A percentile compares a stretch with the other conserved stretches of the same genome.
Conservation (phyloP, 768 basidiomycete genomes). For the Rhodotorula diobovata region DNA sequence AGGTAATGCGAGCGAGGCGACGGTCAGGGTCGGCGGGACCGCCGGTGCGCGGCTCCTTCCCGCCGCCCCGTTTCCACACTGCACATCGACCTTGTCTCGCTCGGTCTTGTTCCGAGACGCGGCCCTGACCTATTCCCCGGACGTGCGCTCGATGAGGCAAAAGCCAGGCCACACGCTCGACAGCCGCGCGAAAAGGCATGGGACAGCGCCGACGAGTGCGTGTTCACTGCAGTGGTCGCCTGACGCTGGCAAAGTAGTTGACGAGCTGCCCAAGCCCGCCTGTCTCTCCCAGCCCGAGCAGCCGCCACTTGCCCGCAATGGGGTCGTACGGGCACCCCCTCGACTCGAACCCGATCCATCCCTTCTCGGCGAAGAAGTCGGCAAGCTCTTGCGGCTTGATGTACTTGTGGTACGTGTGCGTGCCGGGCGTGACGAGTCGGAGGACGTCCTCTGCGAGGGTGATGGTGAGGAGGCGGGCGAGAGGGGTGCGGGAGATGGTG, state of each 20-base stretch:
- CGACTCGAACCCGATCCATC: constrained; percentile 22
- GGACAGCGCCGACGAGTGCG: too few relatives aligned
- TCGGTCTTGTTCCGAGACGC: not conserved
- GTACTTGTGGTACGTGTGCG: constrained; percentile 87
- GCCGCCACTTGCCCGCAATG: constrained; percentile 20
- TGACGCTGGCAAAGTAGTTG: constrained; percentile 35
- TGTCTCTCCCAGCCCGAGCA: constrained; percentile 16
- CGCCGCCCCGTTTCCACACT: not conserved
- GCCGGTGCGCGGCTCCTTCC: too few relatives aligned
- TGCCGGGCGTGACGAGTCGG: constrained; percentile 73
- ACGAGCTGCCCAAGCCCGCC: constrained; percentile 23
- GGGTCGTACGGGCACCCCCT: constrained; percentile 37
- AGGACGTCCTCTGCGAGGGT: constrained; percentile 76
- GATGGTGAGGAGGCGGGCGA: constrained; percentile 67
- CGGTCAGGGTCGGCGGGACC: too few relatives aligned
- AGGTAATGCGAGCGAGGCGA: too few relatives aligned
- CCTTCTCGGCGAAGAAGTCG: constrained; percentile 59
- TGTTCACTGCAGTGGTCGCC: constrained; percentile 23
- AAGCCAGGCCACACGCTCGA: too few relatives aligned
- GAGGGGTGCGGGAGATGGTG: constrained; percentile 80
- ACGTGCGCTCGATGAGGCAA: too few relatives aligned
- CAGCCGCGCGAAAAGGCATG: too few relatives aligned
- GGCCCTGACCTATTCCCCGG: too few relatives aligned
- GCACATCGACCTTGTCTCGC: not conserved
- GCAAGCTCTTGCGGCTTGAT: constrained; percentile 80